phyloP scores from a whole-genome alignment of 495 filamentous ascomycete genomes.

The Penicillium desertorum region DNA sequence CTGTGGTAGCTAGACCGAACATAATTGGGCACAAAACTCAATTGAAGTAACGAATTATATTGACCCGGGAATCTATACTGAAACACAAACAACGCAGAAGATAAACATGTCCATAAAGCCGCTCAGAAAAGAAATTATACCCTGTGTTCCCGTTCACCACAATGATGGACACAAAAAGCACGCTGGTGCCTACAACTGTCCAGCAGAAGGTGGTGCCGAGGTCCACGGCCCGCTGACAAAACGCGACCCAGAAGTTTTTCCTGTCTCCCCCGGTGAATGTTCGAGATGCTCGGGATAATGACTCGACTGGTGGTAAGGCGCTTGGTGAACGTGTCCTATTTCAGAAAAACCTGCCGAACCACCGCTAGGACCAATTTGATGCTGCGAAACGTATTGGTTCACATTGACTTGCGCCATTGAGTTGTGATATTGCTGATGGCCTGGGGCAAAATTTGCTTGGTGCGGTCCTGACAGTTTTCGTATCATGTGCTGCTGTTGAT shows the following conservation, averaged over 20 bases:
- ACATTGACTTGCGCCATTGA: slow-evolving; percentile 13
- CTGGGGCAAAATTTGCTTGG: neutral
- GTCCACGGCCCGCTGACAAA: slow-evolving; percentile 33
- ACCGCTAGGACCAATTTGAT: neutral
- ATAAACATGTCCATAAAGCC: neutral
- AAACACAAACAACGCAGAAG: neutral
- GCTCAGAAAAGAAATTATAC: slow-evolving; percentile 3
- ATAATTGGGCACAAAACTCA: no score
- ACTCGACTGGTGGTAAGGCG: slow-evolving; percentile 2
- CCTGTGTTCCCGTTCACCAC: neutral
- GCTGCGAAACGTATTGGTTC: slow-evolving; percentile 17
- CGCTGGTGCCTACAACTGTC: neutral
- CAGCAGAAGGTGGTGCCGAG: slow-evolving; percentile 18
- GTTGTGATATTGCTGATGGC: slow-evolving; percentile 18
- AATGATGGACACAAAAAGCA: neutral
- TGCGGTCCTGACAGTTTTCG: slow-evolving; percentile 12
- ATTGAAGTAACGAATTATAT: neutral
- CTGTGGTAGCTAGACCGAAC: neutral
- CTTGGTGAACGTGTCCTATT: neutral
- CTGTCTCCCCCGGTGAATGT: slow-evolving; percentile 1
- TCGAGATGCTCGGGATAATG: neutral
- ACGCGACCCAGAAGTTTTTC: slow-evolving; percentile 18
- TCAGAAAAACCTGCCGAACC: neutral
- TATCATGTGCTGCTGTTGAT: slow-evolving; percentile 16
- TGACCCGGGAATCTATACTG: slow-evolving; percentile 8